phyloP scores from a whole-genome alignment of 2,329 filamentous ascomycete genomes.

The Phaeosphaeriaceae sp. region DNA sequence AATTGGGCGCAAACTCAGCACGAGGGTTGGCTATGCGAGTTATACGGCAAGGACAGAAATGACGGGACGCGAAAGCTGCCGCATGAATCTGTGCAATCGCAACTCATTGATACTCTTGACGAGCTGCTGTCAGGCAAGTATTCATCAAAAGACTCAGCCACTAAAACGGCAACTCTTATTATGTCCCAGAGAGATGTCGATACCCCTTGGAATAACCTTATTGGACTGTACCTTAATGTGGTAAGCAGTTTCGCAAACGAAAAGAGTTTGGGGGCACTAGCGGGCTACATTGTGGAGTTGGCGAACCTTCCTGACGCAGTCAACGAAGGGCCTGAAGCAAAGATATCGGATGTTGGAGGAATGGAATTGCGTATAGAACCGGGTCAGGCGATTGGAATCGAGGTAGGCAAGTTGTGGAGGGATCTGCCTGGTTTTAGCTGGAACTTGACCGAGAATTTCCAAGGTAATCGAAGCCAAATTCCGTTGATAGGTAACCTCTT shows the following conservation, averaged over 20 bases:
- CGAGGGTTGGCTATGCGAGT: no score
- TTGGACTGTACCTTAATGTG: neutral
- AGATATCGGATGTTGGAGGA: neutral
- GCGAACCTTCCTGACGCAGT: conserved; percentile 10
- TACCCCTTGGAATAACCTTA: neutral
- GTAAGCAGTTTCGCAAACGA: neutral
- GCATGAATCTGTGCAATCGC: no score
- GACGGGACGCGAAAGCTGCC: no score
- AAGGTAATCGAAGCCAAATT: conserved; percentile 1
- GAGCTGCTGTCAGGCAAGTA: no score
- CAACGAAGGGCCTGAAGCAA: conserved; percentile 3
- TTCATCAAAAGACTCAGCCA: neutral
- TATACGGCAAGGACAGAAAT: no score
- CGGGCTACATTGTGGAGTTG: conserved; percentile 9
- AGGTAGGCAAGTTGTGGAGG: conserved; percentile 5
- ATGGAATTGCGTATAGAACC: neutral
- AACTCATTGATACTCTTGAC: no score
- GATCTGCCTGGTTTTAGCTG: conserved; percentile 4
- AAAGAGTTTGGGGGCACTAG: neutral
- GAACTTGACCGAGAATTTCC: conserved; percentile 4
- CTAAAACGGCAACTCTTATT: neutral
- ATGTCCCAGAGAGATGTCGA: neutral
- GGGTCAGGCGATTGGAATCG: neutral
- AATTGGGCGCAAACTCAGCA: no score
- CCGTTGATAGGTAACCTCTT: no score